A percentile compares a stretch with the other conserved stretches of the same genome.
Evolutionary conservation across 208 protist species (phyloP).

Genomic region (Endotrypanum monterogeii): DNA sequence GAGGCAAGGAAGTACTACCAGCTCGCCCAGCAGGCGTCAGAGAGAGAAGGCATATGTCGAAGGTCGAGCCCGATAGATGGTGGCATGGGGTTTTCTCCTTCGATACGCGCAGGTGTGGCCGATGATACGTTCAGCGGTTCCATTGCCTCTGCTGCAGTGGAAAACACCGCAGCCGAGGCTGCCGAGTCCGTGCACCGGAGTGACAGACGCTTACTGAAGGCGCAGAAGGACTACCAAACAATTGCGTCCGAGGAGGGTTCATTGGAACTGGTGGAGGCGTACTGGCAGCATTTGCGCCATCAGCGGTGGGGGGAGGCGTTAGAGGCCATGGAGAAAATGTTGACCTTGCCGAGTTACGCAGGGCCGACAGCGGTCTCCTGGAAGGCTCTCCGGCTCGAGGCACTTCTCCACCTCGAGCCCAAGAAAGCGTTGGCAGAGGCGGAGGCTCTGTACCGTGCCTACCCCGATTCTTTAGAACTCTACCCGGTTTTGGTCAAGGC

Average conservation of each 20-base stretch:
- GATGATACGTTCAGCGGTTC: neutral
- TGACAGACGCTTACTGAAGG: conserved; percentile 17
- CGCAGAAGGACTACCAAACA: conserved; percentile 29
- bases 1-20: conserved; percentile 60
- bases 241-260: conserved; percentile 52
- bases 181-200: neutral
- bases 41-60: neutral
- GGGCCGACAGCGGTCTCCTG: conserved; percentile 48
- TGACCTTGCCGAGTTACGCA: conserved; percentile 20
- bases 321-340: conserved; percentile 38
- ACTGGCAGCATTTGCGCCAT: conserved; percentile 45
- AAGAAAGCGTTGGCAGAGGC: conserved; percentile 41
- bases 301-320: conserved; percentile 47
- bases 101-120: neutral
- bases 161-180: neutral
- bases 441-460: conserved; percentile 34
- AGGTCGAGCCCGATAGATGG: neutral
- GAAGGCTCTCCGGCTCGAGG: conserved; percentile 55
- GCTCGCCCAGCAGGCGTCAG: conserved; percentile 39
- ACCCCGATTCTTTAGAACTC: conserved; percentile 50
- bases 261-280: conserved; percentile 43
- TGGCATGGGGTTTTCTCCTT: neutral
- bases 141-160: neutral
- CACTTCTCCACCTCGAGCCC: conserved; percentile 52
- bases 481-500: conserved; percentile 67